A percentile compares a stretch with the other conserved stretches of the same genome.
Conservation (phyloP, 768 basidiomycete genomes). For the Boletus patriciae region DNA sequence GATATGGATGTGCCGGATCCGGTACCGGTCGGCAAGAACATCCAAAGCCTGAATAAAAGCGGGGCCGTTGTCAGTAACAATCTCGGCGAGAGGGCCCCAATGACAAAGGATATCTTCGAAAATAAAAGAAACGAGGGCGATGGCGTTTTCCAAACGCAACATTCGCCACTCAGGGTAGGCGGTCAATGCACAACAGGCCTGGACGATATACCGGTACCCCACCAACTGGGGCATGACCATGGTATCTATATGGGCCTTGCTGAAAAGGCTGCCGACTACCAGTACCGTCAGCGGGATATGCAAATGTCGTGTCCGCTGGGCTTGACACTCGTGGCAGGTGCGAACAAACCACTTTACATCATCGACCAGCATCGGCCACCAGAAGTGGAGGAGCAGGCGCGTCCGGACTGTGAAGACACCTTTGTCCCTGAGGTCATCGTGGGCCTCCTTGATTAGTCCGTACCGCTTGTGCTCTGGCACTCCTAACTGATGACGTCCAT, state of each 20-base stretch:
- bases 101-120: neutral
- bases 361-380: neutral
- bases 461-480: too few relatives aligned
- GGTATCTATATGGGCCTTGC: neutral
- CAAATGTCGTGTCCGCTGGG: fast-evolving
- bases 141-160: neutral
- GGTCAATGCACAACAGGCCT: neutral
- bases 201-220: constrained; percentile 19
- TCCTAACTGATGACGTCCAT: too few relatives aligned
- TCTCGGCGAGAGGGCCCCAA: too few relatives aligned
- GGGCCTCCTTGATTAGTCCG: neutral
- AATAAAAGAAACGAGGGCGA: neutral
- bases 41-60: too few relatives aligned
- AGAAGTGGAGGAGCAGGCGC: neutral
- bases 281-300: neutral
- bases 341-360: neutral
- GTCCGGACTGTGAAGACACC: neutral
- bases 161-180: neutral
- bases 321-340: neutral
- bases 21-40: neutral
- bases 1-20: neutral
- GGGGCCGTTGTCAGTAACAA: too few relatives aligned
- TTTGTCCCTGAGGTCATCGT: constrained; percentile 1
- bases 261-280: too few relatives aligned
- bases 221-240: neutral